Base-by-base conservation (phyloP, 108 stramenopile genomes). In the Cyclotella choctawhatcheeana region DNA sequence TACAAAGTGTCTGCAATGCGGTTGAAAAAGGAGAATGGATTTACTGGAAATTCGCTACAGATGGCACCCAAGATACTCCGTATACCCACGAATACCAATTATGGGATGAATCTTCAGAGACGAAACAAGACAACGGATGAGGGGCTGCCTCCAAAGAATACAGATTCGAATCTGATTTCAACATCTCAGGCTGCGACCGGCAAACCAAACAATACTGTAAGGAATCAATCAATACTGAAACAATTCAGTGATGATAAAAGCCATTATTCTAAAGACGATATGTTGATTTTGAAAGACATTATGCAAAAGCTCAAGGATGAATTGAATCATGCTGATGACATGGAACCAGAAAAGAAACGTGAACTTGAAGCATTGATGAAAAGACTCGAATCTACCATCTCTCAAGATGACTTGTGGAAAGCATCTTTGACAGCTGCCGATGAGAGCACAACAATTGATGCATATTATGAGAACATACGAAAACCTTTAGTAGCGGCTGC, bases 11-110 rank as follows among this genome's bases (percentile, higher is more conserved):
- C 77, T 30, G 88, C 85, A 0, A 81, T 85, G 20, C 62, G 72
- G 22, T 60, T 93, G 47, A 77, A 87, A 63, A 88, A 85, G 45
- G 86, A 80, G 22, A 93, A 93, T 67, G 77, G 86, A 43, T 93
- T 93, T 73, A 86, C 89, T 20, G 93, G 91, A 18, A 82, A 86
- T 48, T 77, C 77, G 20, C 64, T 94, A 31, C 81, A 81, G 21
- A 72, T 88, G 64, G 90, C 91, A 20, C 91, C 93, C 26, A 90
- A 90, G 65, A 94, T 89, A 45, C 66, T 94, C 24, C 59, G 86
- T 5, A 90, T 94, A 48, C 93, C 93, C 4, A 58, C 85, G 26
- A 40, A 54, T 64, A 40, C 44, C 20, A 61, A 40, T 27, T 48
- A n/a, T 48, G 47, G 47, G 18, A 48, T 4, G 4, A 48, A 10